Conservation (phyloP, 306 rosid genomes). For the Trifolium repens region DNA sequence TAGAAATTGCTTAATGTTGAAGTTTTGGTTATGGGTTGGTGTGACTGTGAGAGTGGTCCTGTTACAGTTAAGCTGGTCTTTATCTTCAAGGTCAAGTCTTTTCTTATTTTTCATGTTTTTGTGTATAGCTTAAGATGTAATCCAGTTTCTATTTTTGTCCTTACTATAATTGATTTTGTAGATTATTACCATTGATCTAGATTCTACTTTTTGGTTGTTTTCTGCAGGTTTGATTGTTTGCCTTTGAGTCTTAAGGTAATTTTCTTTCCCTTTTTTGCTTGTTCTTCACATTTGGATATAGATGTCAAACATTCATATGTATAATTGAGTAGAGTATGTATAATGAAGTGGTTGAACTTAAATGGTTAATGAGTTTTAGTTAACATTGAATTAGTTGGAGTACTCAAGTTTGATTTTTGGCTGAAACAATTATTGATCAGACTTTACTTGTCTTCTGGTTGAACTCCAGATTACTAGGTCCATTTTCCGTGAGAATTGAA, state of each 20-base stretch:
- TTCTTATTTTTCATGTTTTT: constrained; percentile 46
- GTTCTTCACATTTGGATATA: not conserved
- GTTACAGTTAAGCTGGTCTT: constrained; percentile 59
- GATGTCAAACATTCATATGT: constrained; percentile 40
- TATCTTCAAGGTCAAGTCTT: constrained; percentile 71
- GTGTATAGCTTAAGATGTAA: constrained; percentile 61
- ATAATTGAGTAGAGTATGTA: constrained; percentile 20
- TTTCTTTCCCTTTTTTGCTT: constrained; percentile 31
- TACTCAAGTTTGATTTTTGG: not conserved
- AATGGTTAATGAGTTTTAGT: not conserved
- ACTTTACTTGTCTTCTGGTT: not conserved
- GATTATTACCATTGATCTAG: constrained; percentile 41
- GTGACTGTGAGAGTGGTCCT: constrained; percentile 57
- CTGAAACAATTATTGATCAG: not conserved
- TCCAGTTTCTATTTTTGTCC: constrained; percentile 66
- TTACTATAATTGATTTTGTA: constrained; percentile 46
- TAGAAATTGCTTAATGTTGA: constrained; percentile 70
- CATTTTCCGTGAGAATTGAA: not conserved
- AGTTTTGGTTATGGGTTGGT: constrained; percentile 78
- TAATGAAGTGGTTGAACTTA: not conserved
- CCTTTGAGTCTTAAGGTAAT: constrained; percentile 36
- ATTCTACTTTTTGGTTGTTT: constrained; percentile 36
- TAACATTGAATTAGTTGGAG: not conserved
- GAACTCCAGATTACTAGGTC: not conserved
- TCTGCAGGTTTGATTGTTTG: constrained; percentile 33